A percentile compares a stretch with the other conserved stretches of the same genome.
These are phyloP conservation scores for Inonotus obliquus DNA, from an alignment of 1,284 basidiomycete genomes.

Conservation along the genomic window DNA sequence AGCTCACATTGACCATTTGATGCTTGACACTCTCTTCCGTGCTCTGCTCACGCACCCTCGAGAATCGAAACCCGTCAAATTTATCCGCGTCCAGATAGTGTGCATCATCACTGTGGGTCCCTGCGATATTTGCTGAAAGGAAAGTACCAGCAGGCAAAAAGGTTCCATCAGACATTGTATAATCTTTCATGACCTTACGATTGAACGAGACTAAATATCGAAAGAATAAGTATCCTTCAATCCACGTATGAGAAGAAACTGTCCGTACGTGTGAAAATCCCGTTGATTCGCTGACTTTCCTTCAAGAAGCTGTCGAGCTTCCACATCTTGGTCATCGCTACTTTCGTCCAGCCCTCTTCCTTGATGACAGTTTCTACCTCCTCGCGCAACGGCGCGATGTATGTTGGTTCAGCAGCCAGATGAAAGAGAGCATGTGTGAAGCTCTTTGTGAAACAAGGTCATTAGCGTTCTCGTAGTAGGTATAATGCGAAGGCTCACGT, in stretches of 20 bases:
- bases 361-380: conserved; percentile 36
- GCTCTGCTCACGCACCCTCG: conserved; percentile 32
- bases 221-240: not conserved
- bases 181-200: conserved; percentile 30
- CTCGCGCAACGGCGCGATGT: conserved; percentile 38
- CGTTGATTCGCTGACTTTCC: conserved; percentile 38
- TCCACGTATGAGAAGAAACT: not conserved
- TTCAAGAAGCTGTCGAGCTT: conserved; percentile 49
- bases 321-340: conserved; percentile 36
- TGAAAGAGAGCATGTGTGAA: conserved; percentile 36
- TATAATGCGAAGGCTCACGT: conserved; percentile 17
- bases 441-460: conserved; percentile 24
- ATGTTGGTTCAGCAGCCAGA: conserved; percentile 38
- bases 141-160: conserved; percentile 39
- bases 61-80: conserved; percentile 46
- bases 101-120: conserved; percentile 38
- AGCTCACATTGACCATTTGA: conserved; percentile 26
- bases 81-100: conserved; percentile 36
- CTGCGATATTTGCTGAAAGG: conserved; percentile 37
- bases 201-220: conserved; percentile 19
- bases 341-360: conserved; percentile 42
- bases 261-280: conserved; percentile 24
- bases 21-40: conserved; percentile 21
- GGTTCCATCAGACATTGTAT: conserved; percentile 38
- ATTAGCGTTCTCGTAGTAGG: not conserved